Base-by-base conservation (phyloP, 2,329 filamentous ascomycete species). In the Karstenula rhodostoma region DNA sequence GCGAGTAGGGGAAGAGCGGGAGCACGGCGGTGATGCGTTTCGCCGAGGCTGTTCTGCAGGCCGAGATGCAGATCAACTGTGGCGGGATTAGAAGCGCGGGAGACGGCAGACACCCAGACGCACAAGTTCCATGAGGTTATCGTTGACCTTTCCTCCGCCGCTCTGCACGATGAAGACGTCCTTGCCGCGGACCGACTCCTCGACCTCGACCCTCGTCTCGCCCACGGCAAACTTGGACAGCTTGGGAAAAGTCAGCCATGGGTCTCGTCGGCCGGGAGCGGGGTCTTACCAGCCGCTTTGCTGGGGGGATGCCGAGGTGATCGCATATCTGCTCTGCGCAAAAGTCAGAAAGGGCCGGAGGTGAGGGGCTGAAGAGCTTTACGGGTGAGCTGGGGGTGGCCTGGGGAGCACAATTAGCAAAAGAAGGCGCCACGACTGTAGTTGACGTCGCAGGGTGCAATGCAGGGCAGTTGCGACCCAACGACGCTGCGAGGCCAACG, bases 81-180 rank as follows among this genome's bases (percentile, higher is more conserved):
- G 58, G 57, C 60, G 65, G 57, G 60, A 67, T 74, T 66, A 74
- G 72, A 49, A 50, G 69, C 56, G 67, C 56, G 66, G 63, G 61
- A 67, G 58, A 67, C 63, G 61, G 62, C 63, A 62, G 65, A 60
- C 65, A 64, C 61, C 66, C 66, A 63, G 63, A 70, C 65, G 61
- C 66, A 69, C 72, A 62, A 73, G 72, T 77, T 99, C 95, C 83
- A 99, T 91, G 67, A 99, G 88, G 81, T 96, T 89, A 81, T 99
- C 95, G 77, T 99, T 99, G 81, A 97, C 92, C 72, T 91, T 91
- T 65, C 93, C 93, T 69, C 92, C 92, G 69, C 93, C 93, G 44
- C 93, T 95, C 80, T 98, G 94, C 73, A 99, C 93, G 77, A 98
- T 97, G 82, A 96, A 99, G 77, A 74, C 95, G 87, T 99, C 95